These are phyloP conservation scores for Prunus davidiana DNA, from an alignment of 306 rosid species.

Conservation along the genomic window DNA sequence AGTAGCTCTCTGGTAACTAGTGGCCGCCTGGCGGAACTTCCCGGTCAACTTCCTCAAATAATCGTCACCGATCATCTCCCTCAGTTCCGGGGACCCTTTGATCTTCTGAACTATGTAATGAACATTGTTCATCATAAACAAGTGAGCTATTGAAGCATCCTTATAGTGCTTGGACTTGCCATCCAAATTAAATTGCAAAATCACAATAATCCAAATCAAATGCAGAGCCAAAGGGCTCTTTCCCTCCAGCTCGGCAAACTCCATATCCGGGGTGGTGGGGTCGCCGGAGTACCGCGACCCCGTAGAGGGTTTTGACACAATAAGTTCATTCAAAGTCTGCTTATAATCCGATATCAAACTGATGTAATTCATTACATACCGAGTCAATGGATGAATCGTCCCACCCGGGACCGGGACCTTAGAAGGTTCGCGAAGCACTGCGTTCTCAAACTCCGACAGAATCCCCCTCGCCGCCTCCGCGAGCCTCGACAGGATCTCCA, in stretches of 20 bases:
- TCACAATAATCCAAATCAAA: constrained; percentile 94
- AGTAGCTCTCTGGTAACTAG: constrained; percentile 90
- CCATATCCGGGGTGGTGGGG: constrained; percentile 84
- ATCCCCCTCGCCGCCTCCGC: constrained; percentile 97
- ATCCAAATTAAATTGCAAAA: constrained; percentile 84
- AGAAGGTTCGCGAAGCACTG: constrained; percentile 86
- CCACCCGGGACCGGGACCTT: constrained; percentile 94
- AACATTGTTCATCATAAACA: constrained; percentile 95
- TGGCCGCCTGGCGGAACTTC: constrained; percentile 83
- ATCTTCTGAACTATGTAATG: constrained; percentile 96
- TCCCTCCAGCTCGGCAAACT: constrained; percentile 75
- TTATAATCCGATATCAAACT: constrained; percentile 88
- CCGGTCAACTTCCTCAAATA: constrained; percentile 80
- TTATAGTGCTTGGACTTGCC: constrained; percentile 91
- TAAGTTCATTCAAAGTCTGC: constrained; percentile 75
- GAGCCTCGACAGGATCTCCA: constrained; percentile 82
- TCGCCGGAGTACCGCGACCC: constrained; percentile 83
- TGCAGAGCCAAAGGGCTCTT: constrained; percentile 80
- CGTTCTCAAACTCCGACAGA: constrained; percentile 89
- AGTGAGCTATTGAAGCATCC: constrained; percentile 67
- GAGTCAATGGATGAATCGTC: constrained; percentile 91
- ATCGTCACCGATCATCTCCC: constrained; percentile 91
- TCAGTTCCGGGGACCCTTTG: constrained; percentile 78
- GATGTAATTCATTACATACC: constrained; percentile 96
- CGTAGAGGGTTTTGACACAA: constrained; percentile 86